Percentiles rank a stretch among this genome's conserved stretches.
Evolutionary conservation across 495 filamentous ascomycete genomes (phyloP).

Genomic region (Lichenothelia convexa): DNA sequence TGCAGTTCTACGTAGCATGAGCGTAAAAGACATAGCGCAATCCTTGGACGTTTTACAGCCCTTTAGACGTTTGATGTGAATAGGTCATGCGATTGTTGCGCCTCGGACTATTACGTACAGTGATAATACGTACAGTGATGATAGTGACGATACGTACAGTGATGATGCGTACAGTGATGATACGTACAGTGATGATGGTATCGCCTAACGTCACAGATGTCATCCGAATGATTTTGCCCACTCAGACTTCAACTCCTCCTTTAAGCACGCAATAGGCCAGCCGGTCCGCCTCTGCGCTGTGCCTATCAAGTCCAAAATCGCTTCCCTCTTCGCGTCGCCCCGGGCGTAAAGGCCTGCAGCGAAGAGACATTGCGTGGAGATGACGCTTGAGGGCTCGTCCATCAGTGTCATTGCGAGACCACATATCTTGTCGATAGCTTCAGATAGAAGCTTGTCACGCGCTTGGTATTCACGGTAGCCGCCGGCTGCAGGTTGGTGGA

Average conservation of each 20-base stretch:
- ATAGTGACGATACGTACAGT: too few relatives aligned
- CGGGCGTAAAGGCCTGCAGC: constrained; percentile 15
- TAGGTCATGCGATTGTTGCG: too few relatives aligned
- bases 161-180: too few relatives aligned
- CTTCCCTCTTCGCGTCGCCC: constrained; percentile 8
- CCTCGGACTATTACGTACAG: too few relatives aligned
- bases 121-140: too few relatives aligned
- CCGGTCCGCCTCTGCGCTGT: constrained; percentile 8
- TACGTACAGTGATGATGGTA: too few relatives aligned
- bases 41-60: too few relatives aligned
- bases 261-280: constrained; percentile 13
- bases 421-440: constrained; percentile 14
- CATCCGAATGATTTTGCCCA: constrained; percentile 11
- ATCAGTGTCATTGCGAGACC: constrained; percentile 13
- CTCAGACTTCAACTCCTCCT: constrained; percentile 12
- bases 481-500: constrained; percentile 13
- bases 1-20: too few relatives aligned
- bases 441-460: constrained; percentile 8
- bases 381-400: constrained; percentile 7
- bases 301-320: constrained; percentile 11
- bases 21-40: too few relatives aligned
- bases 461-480: constrained; percentile 10
- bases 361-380: constrained; percentile 10
- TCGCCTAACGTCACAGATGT: too few relatives aligned
- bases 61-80: too few relatives aligned